Conservation (phyloP, 768 basidiomycete species). For the Lactarius sanguifluus region DNA sequence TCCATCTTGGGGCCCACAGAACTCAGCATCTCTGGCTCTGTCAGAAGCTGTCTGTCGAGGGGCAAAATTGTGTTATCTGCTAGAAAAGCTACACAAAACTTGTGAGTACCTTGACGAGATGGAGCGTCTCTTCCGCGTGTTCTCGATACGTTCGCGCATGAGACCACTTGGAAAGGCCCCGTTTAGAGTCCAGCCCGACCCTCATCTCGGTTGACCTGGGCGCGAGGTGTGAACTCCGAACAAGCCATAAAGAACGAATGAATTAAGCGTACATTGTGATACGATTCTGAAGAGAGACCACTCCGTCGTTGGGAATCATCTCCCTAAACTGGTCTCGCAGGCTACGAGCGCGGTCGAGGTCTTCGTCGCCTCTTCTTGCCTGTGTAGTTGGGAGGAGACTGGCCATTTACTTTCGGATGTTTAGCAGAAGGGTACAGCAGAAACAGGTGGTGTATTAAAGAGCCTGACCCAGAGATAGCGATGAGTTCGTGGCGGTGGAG, state of each 20-base stretch:
- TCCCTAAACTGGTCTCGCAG: slow-evolving; percentile 12
- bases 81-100: background rate
- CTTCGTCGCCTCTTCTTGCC: slow-evolving; percentile 4
- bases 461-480: background rate
- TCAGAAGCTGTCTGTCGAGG: slow-evolving; percentile 6
- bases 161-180: background rate
- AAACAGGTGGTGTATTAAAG: background rate
- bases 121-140: slow-evolving; percentile 14
- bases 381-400: slow-evolving; percentile 4
- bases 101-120: slow-evolving; percentile 7
- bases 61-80: background rate
- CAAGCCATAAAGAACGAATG: background rate
- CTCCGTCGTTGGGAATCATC: background rate
- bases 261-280: background rate
- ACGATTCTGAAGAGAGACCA: slow-evolving; percentile 4
- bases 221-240: background rate
- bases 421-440: background rate
- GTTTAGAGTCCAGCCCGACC: slow-evolving; percentile 7
- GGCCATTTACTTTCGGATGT: background rate
- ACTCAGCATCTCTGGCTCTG: slow-evolving; percentile 7
- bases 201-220: slow-evolving; percentile 1
- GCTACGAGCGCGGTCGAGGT: background rate
- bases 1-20: background rate
- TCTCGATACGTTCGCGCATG: slow-evolving; percentile 12
- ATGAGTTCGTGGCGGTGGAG: background rate